Percentiles rank a stretch among this genome's conserved stretches.
These are phyloP conservation scores for Trametes villosa DNA, from an alignment of 768 basidiomycete species.

Conservation along the genomic window DNA sequence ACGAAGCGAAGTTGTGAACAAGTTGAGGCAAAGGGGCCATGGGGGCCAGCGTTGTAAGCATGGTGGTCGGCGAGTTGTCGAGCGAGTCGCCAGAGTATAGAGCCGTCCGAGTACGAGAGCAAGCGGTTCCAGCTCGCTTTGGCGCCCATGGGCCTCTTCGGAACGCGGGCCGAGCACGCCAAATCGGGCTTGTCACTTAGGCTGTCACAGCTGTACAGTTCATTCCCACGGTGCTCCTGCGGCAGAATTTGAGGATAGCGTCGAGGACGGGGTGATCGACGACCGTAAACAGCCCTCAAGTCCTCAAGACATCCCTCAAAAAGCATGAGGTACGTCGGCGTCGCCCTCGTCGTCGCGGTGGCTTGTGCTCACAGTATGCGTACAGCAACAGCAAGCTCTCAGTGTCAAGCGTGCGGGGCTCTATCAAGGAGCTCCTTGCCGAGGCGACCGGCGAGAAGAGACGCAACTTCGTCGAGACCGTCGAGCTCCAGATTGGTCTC, in stretches of 20 bases:
- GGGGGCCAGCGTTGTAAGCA: too few species aligned
- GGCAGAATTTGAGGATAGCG: neutral
- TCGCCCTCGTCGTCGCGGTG: neutral
- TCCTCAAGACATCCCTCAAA: slow-evolving; percentile 16
- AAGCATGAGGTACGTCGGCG: slow-evolving; percentile 35
- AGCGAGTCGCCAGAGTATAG: too few species aligned
- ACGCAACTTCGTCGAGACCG: slow-evolving; percentile 94
- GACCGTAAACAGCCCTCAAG: slow-evolving; percentile 24
- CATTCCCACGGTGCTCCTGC: slow-evolving; percentile 20
- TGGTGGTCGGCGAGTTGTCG: too few species aligned
- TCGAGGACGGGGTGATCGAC: neutral
- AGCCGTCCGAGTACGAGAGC: too few species aligned
- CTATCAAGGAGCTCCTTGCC: slow-evolving; percentile 87
- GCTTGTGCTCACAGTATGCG: neutral
- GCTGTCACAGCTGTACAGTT: slow-evolving; percentile 21
- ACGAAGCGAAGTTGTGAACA: too few species aligned
- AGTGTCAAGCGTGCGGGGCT: slow-evolving; percentile 99
- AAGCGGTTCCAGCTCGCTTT: too few species aligned
- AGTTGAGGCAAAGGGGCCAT: too few species aligned
- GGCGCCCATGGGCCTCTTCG: neutral
- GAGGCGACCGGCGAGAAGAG: slow-evolving; percentile 86
- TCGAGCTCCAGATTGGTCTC: slow-evolving; percentile 94
- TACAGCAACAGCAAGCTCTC: slow-evolving; percentile 74
- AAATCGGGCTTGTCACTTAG: neutral
- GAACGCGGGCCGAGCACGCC: too few species aligned